phyloP scores from a whole-genome alignment of 2,329 filamentous ascomycete genomes.

The Pseudocercospora cruenta region DNA sequence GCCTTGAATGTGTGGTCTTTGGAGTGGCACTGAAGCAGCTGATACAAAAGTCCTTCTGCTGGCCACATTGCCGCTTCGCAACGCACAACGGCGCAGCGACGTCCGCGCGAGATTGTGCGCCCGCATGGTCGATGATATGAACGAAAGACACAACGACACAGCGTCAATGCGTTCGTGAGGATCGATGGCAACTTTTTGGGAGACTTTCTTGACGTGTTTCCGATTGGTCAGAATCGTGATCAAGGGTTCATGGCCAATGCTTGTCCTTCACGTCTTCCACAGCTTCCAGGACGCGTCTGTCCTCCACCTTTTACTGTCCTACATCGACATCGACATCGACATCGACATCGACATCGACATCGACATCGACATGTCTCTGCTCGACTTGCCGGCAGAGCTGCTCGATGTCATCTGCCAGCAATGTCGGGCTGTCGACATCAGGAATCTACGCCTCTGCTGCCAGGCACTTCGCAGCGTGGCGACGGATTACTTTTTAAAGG shows the following conservation, averaged over 20 bases:
- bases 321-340: too few species aligned
- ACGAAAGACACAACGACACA: background rate
- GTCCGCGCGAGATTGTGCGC: constrained; percentile 32
- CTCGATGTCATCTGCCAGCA: too few species aligned
- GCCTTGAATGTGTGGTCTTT: constrained; percentile 22
- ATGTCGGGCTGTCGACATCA: too few species aligned
- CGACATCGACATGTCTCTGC: too few species aligned
- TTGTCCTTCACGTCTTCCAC: too few species aligned
- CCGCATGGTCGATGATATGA: constrained; percentile 23
- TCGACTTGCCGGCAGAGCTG: too few species aligned
- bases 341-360: too few species aligned
- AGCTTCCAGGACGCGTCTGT: background rate
- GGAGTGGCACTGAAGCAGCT: constrained; percentile 22
- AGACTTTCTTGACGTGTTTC: background rate
- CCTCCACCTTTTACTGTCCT: background rate
- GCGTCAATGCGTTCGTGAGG: background rate
- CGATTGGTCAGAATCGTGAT: background rate
- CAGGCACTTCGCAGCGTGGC: too few species aligned
- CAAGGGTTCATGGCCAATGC: background rate
- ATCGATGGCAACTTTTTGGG: constrained; percentile 2
- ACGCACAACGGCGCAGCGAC: constrained; percentile 32
- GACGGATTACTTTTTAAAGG: too few species aligned
- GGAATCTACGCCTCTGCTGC: too few species aligned
- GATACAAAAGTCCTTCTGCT: constrained; percentile 32
- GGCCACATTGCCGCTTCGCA: constrained; percentile 25